These are phyloP conservation scores for Hypoxylon sp. DNA, from an alignment of 2,329 filamentous ascomycete genomes.

Conservation along the genomic window DNA sequence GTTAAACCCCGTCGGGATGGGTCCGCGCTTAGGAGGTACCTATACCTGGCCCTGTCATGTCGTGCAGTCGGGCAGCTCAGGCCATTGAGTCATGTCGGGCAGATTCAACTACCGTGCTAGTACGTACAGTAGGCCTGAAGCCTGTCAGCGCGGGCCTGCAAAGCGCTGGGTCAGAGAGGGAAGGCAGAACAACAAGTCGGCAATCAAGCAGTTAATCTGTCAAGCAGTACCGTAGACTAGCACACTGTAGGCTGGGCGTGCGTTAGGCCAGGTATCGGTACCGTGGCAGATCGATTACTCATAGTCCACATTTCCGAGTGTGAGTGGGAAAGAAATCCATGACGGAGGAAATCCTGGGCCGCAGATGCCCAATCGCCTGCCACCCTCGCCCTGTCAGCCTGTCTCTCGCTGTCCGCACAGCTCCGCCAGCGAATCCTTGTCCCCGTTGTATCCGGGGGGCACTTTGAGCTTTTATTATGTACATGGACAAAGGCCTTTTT, in stretches of 20 bases:
- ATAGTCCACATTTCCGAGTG: constrained; percentile 21
- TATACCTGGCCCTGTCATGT: not conserved
- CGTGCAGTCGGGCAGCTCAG: not conserved
- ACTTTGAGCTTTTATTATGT: constrained; percentile 27
- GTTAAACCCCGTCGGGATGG: constrained; percentile 19
- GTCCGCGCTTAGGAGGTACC: constrained; percentile 6
- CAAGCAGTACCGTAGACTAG: no score
- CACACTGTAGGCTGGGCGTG: no score
- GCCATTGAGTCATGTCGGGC: no score
- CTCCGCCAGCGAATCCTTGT: constrained; percentile 22
- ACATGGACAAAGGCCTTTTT: not conserved
- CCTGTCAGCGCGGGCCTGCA: no score
- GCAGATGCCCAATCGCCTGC: constrained; percentile 26
- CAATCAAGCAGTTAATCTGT: no score
- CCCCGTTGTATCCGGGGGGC: constrained; percentile 36
- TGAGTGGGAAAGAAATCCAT: no score
- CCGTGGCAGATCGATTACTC: constrained; percentile 20
- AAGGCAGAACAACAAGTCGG: no score
- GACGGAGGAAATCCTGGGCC: constrained; percentile 24
- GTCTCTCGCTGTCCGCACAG: no score
- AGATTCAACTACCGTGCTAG: no score
- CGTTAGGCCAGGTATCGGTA: no score
- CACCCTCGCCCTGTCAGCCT: constrained; percentile 14
- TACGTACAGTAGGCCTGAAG: no score
- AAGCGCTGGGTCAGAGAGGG: no score